A percentile compares a stretch with the other conserved stretches of the same genome.
These are phyloP conservation scores for Paspalum vaginatum DNA, from an alignment of 176 grass and related monocot species.

Conservation along the genomic window DNA sequence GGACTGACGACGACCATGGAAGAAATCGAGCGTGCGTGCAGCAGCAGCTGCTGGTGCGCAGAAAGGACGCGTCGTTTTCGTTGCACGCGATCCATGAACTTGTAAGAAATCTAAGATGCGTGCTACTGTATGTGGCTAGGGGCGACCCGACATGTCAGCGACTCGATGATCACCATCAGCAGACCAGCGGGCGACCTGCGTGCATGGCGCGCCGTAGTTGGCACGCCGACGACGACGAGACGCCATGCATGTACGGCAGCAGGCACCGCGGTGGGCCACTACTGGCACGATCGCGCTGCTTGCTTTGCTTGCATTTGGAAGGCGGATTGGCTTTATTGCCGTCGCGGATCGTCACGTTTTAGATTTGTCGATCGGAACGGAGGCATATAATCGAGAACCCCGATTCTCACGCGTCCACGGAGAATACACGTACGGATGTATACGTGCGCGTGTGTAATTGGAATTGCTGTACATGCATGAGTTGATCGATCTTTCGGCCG, in stretches of 20 bases:
- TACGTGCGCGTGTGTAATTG: neutral
- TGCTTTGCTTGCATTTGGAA: neutral
- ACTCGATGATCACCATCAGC: neutral
- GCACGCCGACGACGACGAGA: no score
- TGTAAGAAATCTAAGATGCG: neutral
- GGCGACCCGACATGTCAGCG: neutral
- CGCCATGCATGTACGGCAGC: neutral
- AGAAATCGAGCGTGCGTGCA: neutral
- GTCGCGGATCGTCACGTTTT: neutral
- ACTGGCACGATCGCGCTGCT: neutral
- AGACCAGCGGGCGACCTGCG: no score
- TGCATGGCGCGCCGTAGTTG: neutral
- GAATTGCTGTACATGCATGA: neutral
- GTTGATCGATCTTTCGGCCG: no score
- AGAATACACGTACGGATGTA: neutral
- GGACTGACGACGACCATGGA: no score
- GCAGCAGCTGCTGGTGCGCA: neutral
- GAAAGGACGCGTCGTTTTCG: neutral
- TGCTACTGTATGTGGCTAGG: neutral
- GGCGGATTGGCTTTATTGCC: neutral
- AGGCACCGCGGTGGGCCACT: neutral
- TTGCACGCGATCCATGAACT: neutral
- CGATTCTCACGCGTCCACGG: neutral
- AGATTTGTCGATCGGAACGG: neutral
- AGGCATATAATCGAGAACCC: neutral